Evolutionary conservation across 106 monocot species (phyloP), one percentile per base, ranked within the genome.

Genomic region (Apostasia shenzhenica): DNA sequence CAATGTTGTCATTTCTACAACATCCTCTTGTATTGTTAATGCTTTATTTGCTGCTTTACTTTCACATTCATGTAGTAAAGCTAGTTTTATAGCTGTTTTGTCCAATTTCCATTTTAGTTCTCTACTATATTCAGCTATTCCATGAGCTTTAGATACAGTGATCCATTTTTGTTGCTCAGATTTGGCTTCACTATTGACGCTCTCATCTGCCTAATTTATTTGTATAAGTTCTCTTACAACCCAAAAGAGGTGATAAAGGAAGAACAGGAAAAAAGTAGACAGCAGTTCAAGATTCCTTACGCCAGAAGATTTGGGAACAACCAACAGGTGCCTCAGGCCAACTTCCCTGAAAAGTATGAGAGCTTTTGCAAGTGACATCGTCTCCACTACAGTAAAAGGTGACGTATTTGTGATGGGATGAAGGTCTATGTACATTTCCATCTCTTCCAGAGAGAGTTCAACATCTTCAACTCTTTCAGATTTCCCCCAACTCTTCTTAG

Each of bases 291-390:
- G 69, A 66, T 52, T 72, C 3, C 88, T 82, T 79, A 88, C 88
- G 44, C 48, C 52, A 58, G 76, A 72, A 57, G 79, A 70, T 67
- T 84, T 88, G 9, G 88, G 81, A 63, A 88, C 67, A 56, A 88
- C 63, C 74, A 88, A 73, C 39, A 88, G 75, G 62, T 88, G 88
- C 67, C 88, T 78, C 79, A 88, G 59, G 3, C 88, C 88, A 56
- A 88, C 79, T 73, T 88, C 84, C 44, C 84, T 69, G 63, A 88
- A 88, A 60, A 84, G 84, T 39, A 79, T 70, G 43, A 84, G 71
- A 60, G 88, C 88, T 77, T 88, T 88, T 4, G 81, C 88, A 67
- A 88, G 69, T 47, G 84, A 88, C 88, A 88, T 88, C 6, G 81
- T 84, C 74, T 88, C 88, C 3, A 88, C 81, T 7, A 88, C 88